These are phyloP conservation scores for Ustilago hordei DNA, from an alignment of 1,284 basidiomycete species.

Conservation along the genomic window DNA sequence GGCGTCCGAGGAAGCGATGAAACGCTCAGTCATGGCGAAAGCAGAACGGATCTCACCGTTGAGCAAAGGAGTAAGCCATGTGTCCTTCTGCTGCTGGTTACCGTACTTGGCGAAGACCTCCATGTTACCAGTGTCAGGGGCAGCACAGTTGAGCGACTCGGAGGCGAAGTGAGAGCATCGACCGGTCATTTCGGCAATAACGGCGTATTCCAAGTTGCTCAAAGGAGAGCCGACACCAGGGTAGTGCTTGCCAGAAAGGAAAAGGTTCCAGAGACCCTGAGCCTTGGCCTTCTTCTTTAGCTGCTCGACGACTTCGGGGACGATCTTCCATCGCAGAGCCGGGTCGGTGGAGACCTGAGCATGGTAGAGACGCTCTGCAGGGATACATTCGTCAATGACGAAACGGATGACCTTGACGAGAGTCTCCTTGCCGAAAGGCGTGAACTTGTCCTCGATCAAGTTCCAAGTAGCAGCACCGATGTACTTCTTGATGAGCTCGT, in stretches of 20 bases:
- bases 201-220: conserved; percentile 94
- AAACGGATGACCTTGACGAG: conserved; percentile 86
- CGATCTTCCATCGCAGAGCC: conserved; percentile 82
- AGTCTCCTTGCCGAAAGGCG: conserved; percentile 85
- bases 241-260: conserved; percentile 92
- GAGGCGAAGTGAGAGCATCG: conserved; percentile 83
- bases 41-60: conserved; percentile 91
- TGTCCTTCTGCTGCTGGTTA: conserved; percentile 86
- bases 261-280: conserved; percentile 95
- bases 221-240: conserved; percentile 82
- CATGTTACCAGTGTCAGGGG: conserved; percentile 85
- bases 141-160: conserved; percentile 89
- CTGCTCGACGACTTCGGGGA: conserved; percentile 83
- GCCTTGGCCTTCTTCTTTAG: conserved; percentile 89
- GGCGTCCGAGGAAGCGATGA: conserved; percentile 89
- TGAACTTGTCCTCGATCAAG: conserved; percentile 73
- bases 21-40: conserved; percentile 66
- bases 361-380: conserved; percentile 81
- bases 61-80: conserved; percentile 88
- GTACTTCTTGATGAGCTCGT: conserved; percentile 56
- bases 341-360: conserved; percentile 85
- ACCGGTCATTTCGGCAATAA: conserved; percentile 95
- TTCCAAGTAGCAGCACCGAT: conserved; percentile 67
- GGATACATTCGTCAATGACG: conserved; percentile 86
- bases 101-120: conserved; percentile 97